A percentile compares a stretch with the other conserved stretches of the same genome.
These are phyloP conservation scores for Obelidium mucronatum DNA, from an alignment of 192 early-diverging fungal genomes.

Conservation along the genomic window DNA sequence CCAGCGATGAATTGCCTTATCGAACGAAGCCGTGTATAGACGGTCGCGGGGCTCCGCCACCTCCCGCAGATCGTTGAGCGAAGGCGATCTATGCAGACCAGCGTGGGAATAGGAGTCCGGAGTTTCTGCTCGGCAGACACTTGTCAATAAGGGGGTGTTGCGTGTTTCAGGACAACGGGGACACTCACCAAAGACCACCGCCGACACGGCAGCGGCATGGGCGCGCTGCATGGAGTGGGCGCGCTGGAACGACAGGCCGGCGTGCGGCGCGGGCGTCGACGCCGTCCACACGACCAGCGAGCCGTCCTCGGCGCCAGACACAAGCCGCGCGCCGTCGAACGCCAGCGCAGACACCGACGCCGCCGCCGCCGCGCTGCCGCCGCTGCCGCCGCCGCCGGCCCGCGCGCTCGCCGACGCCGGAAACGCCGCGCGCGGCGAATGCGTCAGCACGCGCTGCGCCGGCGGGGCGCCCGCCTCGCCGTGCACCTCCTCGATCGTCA, in stretches of 20 bases:
- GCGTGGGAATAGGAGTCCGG: constrained; percentile 24
- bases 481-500: neutral
- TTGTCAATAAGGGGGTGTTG: constrained; percentile 25
- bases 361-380: neutral
- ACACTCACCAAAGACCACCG: constrained; percentile 15
- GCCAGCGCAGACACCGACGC: constrained; percentile 19
- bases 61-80: constrained; percentile 1
- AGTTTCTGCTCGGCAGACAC: no score
- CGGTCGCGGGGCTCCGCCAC: neutral
- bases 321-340: constrained; percentile 4
- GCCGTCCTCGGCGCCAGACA: constrained; percentile 43
- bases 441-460: neutral
- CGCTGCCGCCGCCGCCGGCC: neutral
- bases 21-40: constrained; percentile 43
- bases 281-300: constrained; percentile 37
- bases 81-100: constrained; percentile 21
- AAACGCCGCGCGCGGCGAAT: constrained; percentile 3
- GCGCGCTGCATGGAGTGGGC: constrained; percentile 25
- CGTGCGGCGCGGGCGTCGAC: neutral
- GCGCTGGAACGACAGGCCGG: no score
- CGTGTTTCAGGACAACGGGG: constrained; percentile 24
- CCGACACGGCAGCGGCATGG: constrained; percentile 34
- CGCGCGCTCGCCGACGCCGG: neutral
- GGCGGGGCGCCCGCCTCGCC: no score
- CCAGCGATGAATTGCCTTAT: constrained; percentile 37